Base-by-base conservation (phyloP, 352 stramenopile genomes). In the Phytophthora capsici region DNA sequence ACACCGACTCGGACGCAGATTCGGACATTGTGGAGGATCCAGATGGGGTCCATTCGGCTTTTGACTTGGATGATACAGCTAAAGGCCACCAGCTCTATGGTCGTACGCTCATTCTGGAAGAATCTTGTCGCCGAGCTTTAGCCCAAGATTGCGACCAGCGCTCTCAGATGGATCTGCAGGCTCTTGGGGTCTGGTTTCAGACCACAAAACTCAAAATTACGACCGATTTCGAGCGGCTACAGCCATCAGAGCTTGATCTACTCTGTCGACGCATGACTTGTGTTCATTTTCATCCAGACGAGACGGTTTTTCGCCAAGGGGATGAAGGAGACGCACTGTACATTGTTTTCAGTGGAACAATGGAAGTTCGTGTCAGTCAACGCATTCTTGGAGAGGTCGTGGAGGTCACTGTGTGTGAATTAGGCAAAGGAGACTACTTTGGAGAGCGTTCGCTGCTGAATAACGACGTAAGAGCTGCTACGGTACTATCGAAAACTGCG, bases 241-340 rank as follows among this genome's bases (percentile, higher is more conserved):
- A 89, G 47, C 74, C 80, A 0, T 70, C 76, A 0, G 82, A 93
- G 49, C 73, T 93, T 0, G 83, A 87, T 25, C 34, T 87, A 47
- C 64, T 93, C 0, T 93, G 81, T 47, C 78, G 82, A 0, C 80
- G 78, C 40, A 89, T 90, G 80, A 72, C 58, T 3, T 66, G 83
- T 37, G 64, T 82, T 20, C 51, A 69, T 3, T 86, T 80, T 43
- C 75, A 79, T 34, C 62, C 82, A 0, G 70, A 81, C 25, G 82
- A 93, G 32, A 67, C 84, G 14, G 59, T 93, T 41, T 93, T 90
- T 32, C 72, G 78, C 3, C 84, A 93, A 52, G 84, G 83, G 0
- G 80, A 93, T 23, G 82, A 90, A 49, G 82, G 78, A 13, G 84
- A 93, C 44, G 84, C 82, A 7, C 72, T 93, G n/a, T 93, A 87